These are phyloP conservation scores for Sporothrix dimorphospora DNA, from an alignment of 2,329 filamentous ascomycete species.

Conservation along the genomic window DNA sequence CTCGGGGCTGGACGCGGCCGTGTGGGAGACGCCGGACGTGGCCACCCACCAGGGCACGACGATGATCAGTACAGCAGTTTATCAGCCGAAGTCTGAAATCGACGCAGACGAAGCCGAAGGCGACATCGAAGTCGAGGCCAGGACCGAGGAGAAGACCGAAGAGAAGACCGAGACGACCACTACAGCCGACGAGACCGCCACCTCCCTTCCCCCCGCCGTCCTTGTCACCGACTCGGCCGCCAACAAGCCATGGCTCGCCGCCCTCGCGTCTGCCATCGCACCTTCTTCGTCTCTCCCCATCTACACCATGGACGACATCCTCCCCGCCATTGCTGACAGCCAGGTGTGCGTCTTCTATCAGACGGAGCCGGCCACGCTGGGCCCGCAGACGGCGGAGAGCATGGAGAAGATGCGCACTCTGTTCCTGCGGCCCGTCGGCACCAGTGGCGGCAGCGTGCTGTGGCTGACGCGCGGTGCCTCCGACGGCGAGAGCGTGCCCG, in stretches of 20 bases:
- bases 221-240: slow-evolving; percentile 29
- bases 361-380: slow-evolving; percentile 26
- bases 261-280: neutral
- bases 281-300: neutral
- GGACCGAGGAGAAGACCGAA: neutral
- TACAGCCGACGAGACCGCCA: neutral
- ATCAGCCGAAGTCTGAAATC: neutral
- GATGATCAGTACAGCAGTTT: slow-evolving; percentile 33
- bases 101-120: neutral
- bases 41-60: slow-evolving; percentile 33
- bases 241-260: slow-evolving; percentile 29
- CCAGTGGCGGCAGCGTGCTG: slow-evolving; percentile 36
- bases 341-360: slow-evolving; percentile 31
- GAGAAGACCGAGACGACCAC: neutral
- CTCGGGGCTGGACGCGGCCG: slow-evolving; percentile 32
- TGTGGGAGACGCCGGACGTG: slow-evolving; percentile 34
- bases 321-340: slow-evolving; percentile 17
- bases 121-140: neutral
- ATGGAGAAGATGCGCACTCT: slow-evolving; percentile 38
- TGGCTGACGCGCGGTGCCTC: slow-evolving; percentile 42
- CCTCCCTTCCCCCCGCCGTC: neutral
- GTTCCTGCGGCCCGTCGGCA: slow-evolving; percentile 32
- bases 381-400: slow-evolving; percentile 35
- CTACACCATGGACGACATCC: slow-evolving; percentile 24
- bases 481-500: slow-evolving; percentile 35